Conservation (phyloP, 2,329 filamentous ascomycete genomes). For the Pseudopyrenochaeta lycopersici region DNA sequence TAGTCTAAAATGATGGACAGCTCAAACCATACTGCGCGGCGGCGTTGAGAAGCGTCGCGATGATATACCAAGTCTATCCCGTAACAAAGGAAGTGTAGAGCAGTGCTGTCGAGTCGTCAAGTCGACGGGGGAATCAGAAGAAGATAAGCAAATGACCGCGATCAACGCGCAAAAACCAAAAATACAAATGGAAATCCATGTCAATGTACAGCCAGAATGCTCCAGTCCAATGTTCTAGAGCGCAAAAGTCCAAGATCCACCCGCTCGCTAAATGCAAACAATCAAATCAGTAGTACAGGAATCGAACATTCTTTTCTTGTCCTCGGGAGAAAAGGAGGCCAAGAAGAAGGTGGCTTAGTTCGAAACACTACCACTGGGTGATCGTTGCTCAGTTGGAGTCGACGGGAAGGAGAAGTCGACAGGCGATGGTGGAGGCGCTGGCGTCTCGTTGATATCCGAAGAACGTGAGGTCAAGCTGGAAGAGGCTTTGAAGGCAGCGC, state of each 20-base stretch:
- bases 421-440: constrained; percentile 52
- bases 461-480: constrained; percentile 35
- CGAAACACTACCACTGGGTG: constrained; percentile 33
- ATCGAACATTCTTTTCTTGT: not conserved
- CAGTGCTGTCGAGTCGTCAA: constrained; percentile 9
- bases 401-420: constrained; percentile 52
- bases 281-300: constrained; percentile 22
- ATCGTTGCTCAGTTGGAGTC: constrained; percentile 38
- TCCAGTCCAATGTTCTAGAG: not conserved
- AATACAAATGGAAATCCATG: not conserved
- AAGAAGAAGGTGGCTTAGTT: constrained; percentile 17
- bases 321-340: not conserved
- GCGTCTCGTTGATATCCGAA: constrained; percentile 46
- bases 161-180: constrained; percentile 25
- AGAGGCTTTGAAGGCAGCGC: constrained; percentile 51
- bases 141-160: constrained; percentile 20
- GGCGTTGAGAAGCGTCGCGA: not conserved
- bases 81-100: not conserved
- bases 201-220: not conserved
- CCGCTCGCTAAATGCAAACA: constrained; percentile 42
- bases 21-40: not conserved
- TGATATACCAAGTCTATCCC: not conserved
- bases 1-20: not conserved
- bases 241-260: not conserved
- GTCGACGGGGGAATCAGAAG: constrained; percentile 17